Percentiles rank a stretch among this genome's conserved stretches.
phyloP scores from a whole-genome alignment of 768 basidiomycete genomes.

The Boletellus emodensis region DNA sequence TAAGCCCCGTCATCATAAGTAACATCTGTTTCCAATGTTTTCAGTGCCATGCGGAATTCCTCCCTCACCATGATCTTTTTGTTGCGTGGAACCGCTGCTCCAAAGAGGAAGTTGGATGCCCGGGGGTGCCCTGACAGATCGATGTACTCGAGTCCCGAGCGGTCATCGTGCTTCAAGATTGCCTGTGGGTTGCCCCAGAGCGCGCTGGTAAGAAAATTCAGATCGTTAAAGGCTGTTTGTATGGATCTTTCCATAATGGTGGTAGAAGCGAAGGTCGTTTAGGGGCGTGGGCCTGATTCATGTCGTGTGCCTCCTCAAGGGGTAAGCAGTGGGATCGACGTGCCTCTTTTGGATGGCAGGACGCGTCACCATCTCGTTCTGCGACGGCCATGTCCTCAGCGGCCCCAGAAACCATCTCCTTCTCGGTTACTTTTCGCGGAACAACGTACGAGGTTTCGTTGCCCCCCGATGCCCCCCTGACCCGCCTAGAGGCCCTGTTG shows the following conservation, averaged over 20 bases:
- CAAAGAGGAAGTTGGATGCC: background rate
- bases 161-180: too few relatives aligned
- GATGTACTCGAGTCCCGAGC: background rate
- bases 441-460: constrained; percentile 44
- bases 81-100: background rate
- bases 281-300: too few relatives aligned
- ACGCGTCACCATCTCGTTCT: background rate
- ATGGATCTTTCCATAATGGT: too few relatives aligned
- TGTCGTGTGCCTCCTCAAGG: too few relatives aligned
- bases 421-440: constrained; percentile 47
- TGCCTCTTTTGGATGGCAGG: too few relatives aligned
- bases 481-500: constrained; percentile 45
- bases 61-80: background rate
- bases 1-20: too few relatives aligned
- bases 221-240: too few relatives aligned
- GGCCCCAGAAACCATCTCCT: constrained; percentile 6
- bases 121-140: background rate
- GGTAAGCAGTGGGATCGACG: too few relatives aligned
- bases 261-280: too few relatives aligned
- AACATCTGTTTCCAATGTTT: background rate
- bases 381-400: constrained; percentile 11
- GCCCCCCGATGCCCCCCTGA: constrained; percentile 48
- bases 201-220: too few relatives aligned
- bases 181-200: too few relatives aligned
- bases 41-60: background rate